Evolutionary conservation across 192 early-diverging fungal genomes (phyloP).

Genomic region (Bifiguratus adelaidae): DNA sequence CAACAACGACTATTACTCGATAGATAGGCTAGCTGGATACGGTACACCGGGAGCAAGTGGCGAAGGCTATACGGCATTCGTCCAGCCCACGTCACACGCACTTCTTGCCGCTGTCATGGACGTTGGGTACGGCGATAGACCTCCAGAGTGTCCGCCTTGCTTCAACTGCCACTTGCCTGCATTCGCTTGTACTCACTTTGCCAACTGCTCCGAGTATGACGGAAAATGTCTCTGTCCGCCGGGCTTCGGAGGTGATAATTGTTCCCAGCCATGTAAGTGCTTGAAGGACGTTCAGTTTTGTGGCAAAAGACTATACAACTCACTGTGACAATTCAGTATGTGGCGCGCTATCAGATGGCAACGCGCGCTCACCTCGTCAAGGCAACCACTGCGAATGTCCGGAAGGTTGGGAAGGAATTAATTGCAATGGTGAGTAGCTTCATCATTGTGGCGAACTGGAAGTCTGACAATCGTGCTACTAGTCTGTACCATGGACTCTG

Average conservation of each 20-base stretch:
- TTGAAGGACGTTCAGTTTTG: neutral
- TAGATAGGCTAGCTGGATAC: no score
- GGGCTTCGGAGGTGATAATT: constrained; percentile 76
- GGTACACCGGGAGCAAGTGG: no score
- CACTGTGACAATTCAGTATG: constrained; percentile 40
- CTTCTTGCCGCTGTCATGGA: no score
- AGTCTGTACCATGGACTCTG: constrained; percentile 53
- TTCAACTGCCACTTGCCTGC: constrained; percentile 77
- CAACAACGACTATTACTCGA: no score
- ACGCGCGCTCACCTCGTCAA: constrained; percentile 39
- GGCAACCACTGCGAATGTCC: constrained; percentile 59
- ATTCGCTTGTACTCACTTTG: constrained; percentile 64
- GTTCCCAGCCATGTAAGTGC: constrained; percentile 54
- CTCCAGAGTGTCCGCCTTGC: constrained; percentile 68
- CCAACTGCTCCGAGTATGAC: constrained; percentile 59
- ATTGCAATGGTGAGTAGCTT: constrained; percentile 66
- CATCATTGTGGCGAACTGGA: neutral
- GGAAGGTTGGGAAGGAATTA: constrained; percentile 87
- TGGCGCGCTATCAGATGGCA: constrained; percentile 54
- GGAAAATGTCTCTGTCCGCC: constrained; percentile 66
- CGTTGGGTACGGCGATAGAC: no score
- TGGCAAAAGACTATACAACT: neutral
- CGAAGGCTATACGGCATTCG: no score
- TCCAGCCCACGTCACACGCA: no score
- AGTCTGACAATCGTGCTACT: neutral